Evolutionary conservation across 176 grass and related monocot species (phyloP).

Genomic region (Carex myosuroides): DNA sequence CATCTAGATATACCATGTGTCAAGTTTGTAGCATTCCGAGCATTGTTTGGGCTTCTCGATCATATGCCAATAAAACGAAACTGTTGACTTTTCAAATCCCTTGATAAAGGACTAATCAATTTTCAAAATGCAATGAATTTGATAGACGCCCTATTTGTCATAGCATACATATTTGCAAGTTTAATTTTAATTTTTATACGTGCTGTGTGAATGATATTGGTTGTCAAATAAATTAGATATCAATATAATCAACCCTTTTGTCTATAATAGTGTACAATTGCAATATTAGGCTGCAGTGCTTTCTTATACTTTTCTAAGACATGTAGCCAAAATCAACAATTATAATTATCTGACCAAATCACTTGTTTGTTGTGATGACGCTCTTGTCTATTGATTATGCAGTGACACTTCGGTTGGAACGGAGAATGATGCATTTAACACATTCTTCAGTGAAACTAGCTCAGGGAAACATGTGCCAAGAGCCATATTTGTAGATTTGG

Average conservation of each 20-base stretch:
- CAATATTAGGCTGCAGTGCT: neutral
- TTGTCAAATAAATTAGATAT: neutral
- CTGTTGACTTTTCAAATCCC: neutral
- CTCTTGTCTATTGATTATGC: slow-evolving; percentile 18
- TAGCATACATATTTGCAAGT: neutral
- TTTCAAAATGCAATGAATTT: neutral
- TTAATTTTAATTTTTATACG: neutral
- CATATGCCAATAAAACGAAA: neutral
- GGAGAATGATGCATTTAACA: slow-evolving; percentile 74
- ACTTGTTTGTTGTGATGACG: neutral
- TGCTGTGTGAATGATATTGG: neutral
- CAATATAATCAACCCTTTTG: neutral
- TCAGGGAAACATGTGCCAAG: slow-evolving; percentile 69
- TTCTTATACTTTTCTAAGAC: neutral
- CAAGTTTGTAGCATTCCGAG: neutral
- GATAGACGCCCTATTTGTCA: neutral
- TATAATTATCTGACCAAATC: neutral
- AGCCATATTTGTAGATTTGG: slow-evolving; percentile 65
- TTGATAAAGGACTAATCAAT: neutral
- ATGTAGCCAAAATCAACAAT: neutral
- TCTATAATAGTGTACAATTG: neutral
- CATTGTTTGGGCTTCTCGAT: neutral
- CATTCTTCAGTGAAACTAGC: slow-evolving; percentile 77
- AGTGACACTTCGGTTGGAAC: slow-evolving; percentile 53
- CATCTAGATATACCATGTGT: neutral